These are phyloP conservation scores for Brassica carinata DNA, from an alignment of 345 rosid species.

Conservation along the genomic window DNA sequence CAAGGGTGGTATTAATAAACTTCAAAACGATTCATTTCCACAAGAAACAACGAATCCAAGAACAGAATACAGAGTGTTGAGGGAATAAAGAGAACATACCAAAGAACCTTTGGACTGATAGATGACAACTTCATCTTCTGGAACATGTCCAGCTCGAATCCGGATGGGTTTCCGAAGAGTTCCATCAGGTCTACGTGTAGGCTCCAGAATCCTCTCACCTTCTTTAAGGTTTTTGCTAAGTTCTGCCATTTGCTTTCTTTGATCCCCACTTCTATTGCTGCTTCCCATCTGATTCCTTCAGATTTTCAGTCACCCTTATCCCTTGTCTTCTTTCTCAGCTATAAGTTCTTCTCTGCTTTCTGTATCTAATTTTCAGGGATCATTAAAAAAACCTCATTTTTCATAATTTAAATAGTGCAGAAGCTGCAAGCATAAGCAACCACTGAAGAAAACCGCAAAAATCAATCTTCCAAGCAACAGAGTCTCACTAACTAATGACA, in stretches of 20 bases:
- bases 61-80: background rate
- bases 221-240: slow-evolving; percentile 87
- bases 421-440: too few species aligned
- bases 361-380: background rate
- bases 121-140: slow-evolving; percentile 90
- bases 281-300: slow-evolving; percentile 41
- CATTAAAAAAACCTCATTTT: background rate
- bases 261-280: slow-evolving; percentile 53
- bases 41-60: background rate
- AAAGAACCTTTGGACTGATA: slow-evolving; percentile 86
- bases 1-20: background rate
- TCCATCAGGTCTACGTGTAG: slow-evolving; percentile 88
- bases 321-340: slow-evolving; percentile 7
- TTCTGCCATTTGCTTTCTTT: slow-evolving; percentile 61
- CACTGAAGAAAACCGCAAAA: too few species aligned
- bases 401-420: too few species aligned
- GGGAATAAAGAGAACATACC: slow-evolving; percentile 49
- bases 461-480: too few species aligned
- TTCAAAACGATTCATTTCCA: background rate
- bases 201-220: slow-evolving; percentile 88
- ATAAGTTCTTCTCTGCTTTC: slow-evolving; percentile 8
- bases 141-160: slow-evolving; percentile 85
- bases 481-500: too few species aligned
- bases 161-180: slow-evolving; percentile 79
- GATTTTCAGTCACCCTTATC: background rate